Evolutionary conservation across 352 stramenopile genomes (phyloP).

Genomic region (Pythium diclinum): DNA sequence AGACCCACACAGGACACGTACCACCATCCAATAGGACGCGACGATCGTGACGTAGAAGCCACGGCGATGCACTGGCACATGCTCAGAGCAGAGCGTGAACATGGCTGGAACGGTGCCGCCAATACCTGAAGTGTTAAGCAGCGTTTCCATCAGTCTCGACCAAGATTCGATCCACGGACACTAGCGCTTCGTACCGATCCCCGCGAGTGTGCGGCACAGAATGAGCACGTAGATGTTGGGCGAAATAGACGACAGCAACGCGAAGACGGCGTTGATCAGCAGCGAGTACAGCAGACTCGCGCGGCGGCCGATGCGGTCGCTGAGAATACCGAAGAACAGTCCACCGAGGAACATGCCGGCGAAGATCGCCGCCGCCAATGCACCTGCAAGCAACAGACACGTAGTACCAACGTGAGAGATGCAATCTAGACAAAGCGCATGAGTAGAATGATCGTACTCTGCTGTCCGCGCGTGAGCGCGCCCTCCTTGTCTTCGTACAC

Average conservation of each 20-base stretch:
- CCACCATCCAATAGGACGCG: conserved; percentile 90
- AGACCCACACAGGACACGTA: conserved; percentile 23
- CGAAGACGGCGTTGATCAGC: conserved; percentile 77
- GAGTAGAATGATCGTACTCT: conserved; percentile 36
- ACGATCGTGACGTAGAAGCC: conserved; percentile 87
- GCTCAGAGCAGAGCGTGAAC: conserved; percentile 86
- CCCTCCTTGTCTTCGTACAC: conserved; percentile 79
- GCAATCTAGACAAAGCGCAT: not conserved
- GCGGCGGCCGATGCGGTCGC: conserved; percentile 74
- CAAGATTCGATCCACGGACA: not conserved
- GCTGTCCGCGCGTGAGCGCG: conserved; percentile 39
- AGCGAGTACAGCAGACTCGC: conserved; percentile 73
- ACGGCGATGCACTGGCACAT: conserved; percentile 69
- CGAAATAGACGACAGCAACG: conserved; percentile 64
- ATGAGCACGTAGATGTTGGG: conserved; percentile 68
- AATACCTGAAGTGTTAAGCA: conserved; percentile 48
- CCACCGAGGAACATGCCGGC: conserved; percentile 89
- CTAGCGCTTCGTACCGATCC: conserved; percentile 39
- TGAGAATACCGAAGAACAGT: conserved; percentile 67
- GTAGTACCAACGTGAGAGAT: not conserved
- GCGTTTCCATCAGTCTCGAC: conserved; percentile 13
- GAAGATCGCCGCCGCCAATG: conserved; percentile 85
- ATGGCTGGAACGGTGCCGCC: conserved; percentile 83
- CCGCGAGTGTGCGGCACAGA: conserved; percentile 51
- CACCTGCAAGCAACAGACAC: conserved; percentile 31